Conservation (phyloP, 2,329 filamentous ascomycete genomes). For the Pseudocercospora vitis region DNA sequence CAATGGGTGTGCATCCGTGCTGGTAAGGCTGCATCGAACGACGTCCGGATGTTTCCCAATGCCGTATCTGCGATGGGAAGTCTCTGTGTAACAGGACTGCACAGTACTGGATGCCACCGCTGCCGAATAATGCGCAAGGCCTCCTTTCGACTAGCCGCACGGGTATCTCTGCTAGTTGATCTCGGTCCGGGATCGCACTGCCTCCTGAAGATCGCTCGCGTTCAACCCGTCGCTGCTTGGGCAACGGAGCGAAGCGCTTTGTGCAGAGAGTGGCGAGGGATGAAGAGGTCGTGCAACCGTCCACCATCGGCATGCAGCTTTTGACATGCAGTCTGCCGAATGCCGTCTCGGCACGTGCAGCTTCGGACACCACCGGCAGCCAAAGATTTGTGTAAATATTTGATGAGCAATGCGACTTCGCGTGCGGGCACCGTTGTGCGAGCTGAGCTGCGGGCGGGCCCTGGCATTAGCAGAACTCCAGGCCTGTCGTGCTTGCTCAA, state of each 20-base stretch:
- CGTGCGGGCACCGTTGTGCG: conserved; percentile 12
- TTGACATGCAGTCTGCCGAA: conserved; percentile 9
- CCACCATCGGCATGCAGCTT: neutral
- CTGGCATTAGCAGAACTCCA: conserved; percentile 5
- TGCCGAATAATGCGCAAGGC: conserved; percentile 9
- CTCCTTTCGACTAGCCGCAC: conserved; percentile 3
- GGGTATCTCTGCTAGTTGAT: neutral
- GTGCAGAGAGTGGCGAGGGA: conserved; percentile 10
- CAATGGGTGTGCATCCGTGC: neutral
- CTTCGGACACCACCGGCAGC: too few relatives aligned
- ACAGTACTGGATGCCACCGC: too few relatives aligned
- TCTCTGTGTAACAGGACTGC: too few relatives aligned
- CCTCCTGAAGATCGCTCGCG: neutral
- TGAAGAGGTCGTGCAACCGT: conserved; percentile 2
- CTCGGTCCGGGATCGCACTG: conserved; percentile 7
- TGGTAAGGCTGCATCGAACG: conserved; percentile 3
- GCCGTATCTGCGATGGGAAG: too few relatives aligned
- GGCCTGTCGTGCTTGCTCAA: neutral
- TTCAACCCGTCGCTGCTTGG: neutral
- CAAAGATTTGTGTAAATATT: too few relatives aligned
- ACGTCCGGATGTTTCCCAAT: too few relatives aligned
- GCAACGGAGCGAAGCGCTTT: neutral
- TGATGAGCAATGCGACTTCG: conserved; percentile 9
- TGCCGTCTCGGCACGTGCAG: neutral
- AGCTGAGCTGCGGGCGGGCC: conserved; percentile 14